Base-by-base conservation (phyloP, 176 grass and related monocot genomes). In the Tillandsia fasciculata region DNA sequence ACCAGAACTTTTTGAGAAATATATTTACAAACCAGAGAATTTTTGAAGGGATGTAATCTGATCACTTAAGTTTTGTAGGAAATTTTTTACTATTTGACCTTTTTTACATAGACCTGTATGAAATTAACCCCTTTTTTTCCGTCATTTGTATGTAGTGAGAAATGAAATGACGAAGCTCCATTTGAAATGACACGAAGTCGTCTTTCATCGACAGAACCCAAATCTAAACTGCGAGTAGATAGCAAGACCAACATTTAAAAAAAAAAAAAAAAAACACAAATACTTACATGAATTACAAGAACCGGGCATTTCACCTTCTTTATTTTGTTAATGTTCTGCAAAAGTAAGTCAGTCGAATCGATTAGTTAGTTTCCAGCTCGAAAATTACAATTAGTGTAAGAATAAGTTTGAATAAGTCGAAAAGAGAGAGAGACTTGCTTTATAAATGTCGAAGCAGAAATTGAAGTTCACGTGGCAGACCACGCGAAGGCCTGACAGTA, bases 361-460 rank as follows among this genome's bases (percentile, higher is more conserved):
- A 65, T 83, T 69, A 42, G 12, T 52, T 77, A 67, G 51, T 66
- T 23, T 12, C 58, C 13, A 72, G 24, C 12, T 72, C 48, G 59
- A 59, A 71, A 68, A 22, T 12, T 68, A 8, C 14, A 5, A 13
- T 68, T 68, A 13, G 3, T 68, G 65, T 23, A 80, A 2, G 10
- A 54, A 26, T 12, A 67, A 8, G 20, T 20, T 20, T 20, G 20
- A 20, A 20, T 20, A 20, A 24, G 42, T 7, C 23, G 2, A 49
- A 13, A 72, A 64, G 48, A 61, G 50, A 64, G 17, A 76, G 10
- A 64, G 29, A 57, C 83, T 80, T 85, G 93, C 95, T 83, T 99
- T 99, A 81, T 99, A 99, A 73, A 99, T 99, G 73, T 99, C 95
- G 78, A 99, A 94, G 77, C 90, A 99, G 50, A 99, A 83, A 65